Base-by-base conservation (phyloP, 306 rosid genomes). In the Fragaria vesca region DNA sequence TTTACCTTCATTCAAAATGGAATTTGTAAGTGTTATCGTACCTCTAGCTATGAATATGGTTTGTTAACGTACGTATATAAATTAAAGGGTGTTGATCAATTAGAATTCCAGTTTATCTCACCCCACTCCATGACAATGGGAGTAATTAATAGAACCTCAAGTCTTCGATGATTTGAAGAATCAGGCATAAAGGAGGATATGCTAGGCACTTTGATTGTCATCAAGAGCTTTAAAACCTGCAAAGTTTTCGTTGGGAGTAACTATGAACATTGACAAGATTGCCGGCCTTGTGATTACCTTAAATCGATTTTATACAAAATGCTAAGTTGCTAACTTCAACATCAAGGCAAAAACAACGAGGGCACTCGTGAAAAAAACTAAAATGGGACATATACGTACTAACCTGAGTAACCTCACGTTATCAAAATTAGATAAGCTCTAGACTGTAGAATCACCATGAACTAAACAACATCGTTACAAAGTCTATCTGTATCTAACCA, bases 21-120 rank as follows among this genome's bases (percentile, higher is more conserved):
- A 86, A 81, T 86, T 86, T 84, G 74, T 43, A 77, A 72, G 88
- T 88, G 83, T 81, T 81, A 55, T 74, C 83, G 46, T 51, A 78
- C 47, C 61, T 81, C 47, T 66, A 24, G 20, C 73, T 67, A 36
- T 66, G 40, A 12, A 24, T 57, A 10, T 58, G 69, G 51, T 66
- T 54, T 52, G 34, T 79, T 15, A 6, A 26, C 46, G 18, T 54
- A 18, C 62, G 18, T 66, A 18, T 51, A 26, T 76, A 55, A 71
- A 69, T 70, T 55, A 36, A 78, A 69, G 79, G 62, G 73, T 83
- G 87, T 82, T 84, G 8, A 63, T 61, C 38, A 12, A 36, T 60
- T 61, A 61, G 66, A 26, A 26, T 61, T 61, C 17, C 13, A 26
- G 3, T 26, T 12, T 26, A 4, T 26, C 61, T 54, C 28, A 54